These are phyloP conservation scores for Pisolithus sp. DNA, from an alignment of 768 basidiomycete genomes.

Conservation along the genomic window DNA sequence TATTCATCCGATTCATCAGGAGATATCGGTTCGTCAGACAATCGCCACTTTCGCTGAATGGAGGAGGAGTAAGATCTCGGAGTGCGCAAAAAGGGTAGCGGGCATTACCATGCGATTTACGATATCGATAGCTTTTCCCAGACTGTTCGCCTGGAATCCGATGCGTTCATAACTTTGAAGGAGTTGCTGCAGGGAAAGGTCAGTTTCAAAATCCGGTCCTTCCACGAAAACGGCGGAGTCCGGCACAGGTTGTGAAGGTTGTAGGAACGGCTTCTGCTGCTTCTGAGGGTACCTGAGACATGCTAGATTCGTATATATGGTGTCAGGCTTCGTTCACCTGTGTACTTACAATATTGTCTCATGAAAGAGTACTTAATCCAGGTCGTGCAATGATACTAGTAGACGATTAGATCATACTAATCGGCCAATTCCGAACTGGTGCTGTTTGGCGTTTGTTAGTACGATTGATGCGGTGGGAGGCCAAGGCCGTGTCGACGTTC, in stretches of 20 bases:
- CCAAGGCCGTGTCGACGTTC: no score
- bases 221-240: slow-evolving; percentile 61
- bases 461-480: no score
- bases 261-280: slow-evolving; percentile 75
- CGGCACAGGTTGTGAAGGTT: slow-evolving; percentile 67
- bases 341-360: not conserved
- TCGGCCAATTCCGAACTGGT: no score
- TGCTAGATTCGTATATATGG: not conserved
- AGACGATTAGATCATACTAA: no score
- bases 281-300: slow-evolving; percentile 37
- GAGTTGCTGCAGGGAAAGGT: slow-evolving; percentile 59
- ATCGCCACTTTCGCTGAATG: slow-evolving; percentile 74
- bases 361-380: no score
- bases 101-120: slow-evolving; percentile 83
- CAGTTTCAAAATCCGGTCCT: slow-evolving; percentile 83
- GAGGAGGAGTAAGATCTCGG: not conserved
- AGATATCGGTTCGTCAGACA: slow-evolving; percentile 74
- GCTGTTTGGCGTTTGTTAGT: no score
- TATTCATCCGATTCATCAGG: slow-evolving; percentile 69
- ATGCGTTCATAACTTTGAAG: slow-evolving; percentile 80
- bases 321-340: not conserved
- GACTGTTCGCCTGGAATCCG: slow-evolving; percentile 95
- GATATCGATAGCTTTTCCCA: slow-evolving; percentile 82
- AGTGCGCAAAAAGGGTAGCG: not conserved
- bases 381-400: no score